Base-by-base conservation (phyloP, 2,329 filamentous ascomycete species). In the Leptodontidium sp. region DNA sequence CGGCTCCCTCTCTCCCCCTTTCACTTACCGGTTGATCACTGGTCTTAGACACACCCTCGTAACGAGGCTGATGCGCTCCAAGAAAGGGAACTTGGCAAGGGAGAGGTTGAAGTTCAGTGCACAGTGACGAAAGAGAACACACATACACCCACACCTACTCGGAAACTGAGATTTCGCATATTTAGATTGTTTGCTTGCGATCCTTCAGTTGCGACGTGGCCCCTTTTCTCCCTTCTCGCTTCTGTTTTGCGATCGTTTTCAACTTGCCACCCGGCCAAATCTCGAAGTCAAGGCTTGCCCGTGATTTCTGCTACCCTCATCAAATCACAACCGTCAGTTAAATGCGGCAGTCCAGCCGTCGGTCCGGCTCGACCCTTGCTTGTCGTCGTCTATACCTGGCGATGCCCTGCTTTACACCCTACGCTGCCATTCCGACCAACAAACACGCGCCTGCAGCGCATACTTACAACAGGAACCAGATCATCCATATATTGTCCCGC, bases 381-480 rank as follows among this genome's bases (percentile, higher is more conserved):
- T 58, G 29, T 24, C 62, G 58, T 49, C 57, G 61, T 43, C 45
- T 61, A 29, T 58, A 40, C 49, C 21, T 63, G 43, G 47, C 35
- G 17, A 59, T 53, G 47, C 21, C 35, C 49, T 64, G 35, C 45
- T 64, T 55, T 32, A 62, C 55, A 32, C 40, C 63, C 32, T 55
- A 40, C 35, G 38, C 4, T 55, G 38, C 59, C 35, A 32, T 49
- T 64, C 32, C 45, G 15, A 26, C 64, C 45, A 64, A 58, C 32
- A 57, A 59, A 67, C 52, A 61, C 45, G 61, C 66, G 69, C 68
- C 67, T 68, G 43, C 64, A 64, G 70, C 66, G 66, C 68, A 70
- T 64, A 67, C 62, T 63, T 64, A 49, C 55, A 61, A 26, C 29
- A 32, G 21, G 38, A 59, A 59, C n/a, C 21, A 57, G 21, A 66